Evolutionary conservation across 306 rosid genomes (phyloP).

Genomic region (Rosa rugosa): DNA sequence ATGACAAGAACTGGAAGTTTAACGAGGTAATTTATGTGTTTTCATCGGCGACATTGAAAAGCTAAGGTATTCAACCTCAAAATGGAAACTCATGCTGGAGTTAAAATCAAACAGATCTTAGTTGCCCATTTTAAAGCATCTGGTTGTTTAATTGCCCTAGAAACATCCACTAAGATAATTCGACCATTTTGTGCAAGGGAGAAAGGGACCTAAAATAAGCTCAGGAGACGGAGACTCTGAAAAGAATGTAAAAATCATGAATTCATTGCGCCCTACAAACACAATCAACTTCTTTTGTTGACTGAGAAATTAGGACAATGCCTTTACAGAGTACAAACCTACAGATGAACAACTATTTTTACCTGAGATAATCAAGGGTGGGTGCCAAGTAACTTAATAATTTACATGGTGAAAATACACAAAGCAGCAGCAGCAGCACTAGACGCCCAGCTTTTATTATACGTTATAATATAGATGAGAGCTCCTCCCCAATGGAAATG

Average conservation of each 20-base stretch:
- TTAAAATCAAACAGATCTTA: too few species aligned
- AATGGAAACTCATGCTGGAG: not conserved
- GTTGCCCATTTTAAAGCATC: too few species aligned
- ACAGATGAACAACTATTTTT: constrained; percentile 26
- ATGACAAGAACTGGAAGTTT: not conserved
- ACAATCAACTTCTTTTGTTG: constrained; percentile 30
- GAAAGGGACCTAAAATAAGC: too few species aligned
- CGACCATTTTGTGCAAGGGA: not conserved
- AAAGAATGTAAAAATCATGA: not conserved
- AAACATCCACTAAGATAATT: not conserved
- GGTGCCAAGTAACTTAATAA: constrained; percentile 10
- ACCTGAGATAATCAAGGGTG: constrained; percentile 22
- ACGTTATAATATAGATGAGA: constrained; percentile 16
- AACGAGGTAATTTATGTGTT: not conserved
- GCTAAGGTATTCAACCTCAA: not conserved
- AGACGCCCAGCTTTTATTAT: constrained; percentile 28
- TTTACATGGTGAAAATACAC: constrained; percentile 21
- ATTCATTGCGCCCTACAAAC: not conserved
- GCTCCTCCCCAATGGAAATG: constrained; percentile 15
- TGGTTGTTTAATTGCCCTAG: too few species aligned
- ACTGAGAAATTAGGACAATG: not conserved
- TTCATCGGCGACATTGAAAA: not conserved
- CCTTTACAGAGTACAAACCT: not conserved
- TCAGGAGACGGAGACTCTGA: not conserved
- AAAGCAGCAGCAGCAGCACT: not conserved